A percentile compares a stretch with the other conserved stretches of the same genome.
Conservation (phyloP, 202 grass and related monocot species). For the Brachypodium distachyon region DNA sequence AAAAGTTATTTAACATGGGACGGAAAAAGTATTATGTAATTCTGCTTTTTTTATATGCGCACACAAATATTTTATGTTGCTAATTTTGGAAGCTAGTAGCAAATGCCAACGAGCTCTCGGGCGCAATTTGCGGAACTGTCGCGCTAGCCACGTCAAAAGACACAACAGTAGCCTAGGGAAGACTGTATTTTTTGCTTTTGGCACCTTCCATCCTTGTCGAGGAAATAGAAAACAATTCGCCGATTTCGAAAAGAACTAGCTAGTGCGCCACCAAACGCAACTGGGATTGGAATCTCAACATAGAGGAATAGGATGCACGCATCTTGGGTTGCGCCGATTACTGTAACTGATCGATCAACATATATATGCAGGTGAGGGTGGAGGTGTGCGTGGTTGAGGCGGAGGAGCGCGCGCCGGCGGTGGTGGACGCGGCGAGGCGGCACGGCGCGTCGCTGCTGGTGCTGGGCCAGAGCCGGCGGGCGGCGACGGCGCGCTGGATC, state of each 20-base stretch:
- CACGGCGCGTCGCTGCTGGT: conserved; percentile 50
- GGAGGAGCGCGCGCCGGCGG: conserved; percentile 39
- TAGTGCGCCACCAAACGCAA: background rate
- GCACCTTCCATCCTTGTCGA: background rate
- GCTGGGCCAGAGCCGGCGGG: conserved; percentile 35
- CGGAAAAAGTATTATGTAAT: too few relatives aligned
- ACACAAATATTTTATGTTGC: too few relatives aligned
- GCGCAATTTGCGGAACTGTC: conserved; percentile 11
- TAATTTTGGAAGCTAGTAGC: background rate
- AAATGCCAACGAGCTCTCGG: conserved; percentile 8
- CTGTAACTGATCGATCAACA: background rate
- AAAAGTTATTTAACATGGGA: too few relatives aligned
- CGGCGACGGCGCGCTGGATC: conserved; percentile 13
- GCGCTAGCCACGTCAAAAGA: background rate
- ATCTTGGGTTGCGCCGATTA: background rate
- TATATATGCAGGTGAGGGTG: conserved; percentile 42
- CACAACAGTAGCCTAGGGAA: background rate
- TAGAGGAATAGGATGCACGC: background rate
- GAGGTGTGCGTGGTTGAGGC: conserved; percentile 40
- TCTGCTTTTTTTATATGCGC: too few relatives aligned
- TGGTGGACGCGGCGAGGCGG: conserved; percentile 48
- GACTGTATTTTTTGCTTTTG: background rate
- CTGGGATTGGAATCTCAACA: background rate
- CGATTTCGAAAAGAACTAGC: background rate
- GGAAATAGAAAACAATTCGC: background rate